Base-by-base conservation (phyloP, 345 rosid species). In the Hirschfeldia incana region DNA sequence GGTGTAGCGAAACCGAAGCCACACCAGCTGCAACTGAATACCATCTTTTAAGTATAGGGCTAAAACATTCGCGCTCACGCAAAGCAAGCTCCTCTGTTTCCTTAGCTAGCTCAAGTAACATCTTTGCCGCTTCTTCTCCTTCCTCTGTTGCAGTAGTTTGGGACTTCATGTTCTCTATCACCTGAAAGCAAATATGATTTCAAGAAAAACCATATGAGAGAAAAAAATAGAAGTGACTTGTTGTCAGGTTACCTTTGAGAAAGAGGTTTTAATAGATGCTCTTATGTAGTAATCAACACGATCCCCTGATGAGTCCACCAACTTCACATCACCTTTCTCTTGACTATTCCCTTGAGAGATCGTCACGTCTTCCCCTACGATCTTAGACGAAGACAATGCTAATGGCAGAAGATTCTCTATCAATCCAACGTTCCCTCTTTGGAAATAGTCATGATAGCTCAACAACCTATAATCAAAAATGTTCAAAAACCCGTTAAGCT, bases 1-100 rank as follows among this genome's bases (percentile, higher is more conserved):
- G 88, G 77, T 92, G 98, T 58, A 92, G 74, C 1, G 95, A 88
- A 32, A 87, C 87, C 0, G 91, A 86, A 0, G 97, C 94, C 1
- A 90, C 88, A 15, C 90, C 89, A 2, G 90, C 86, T 17, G 98
- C 86, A 46, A 75, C 76, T 0, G 90, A 64, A 51, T 90, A 83
- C 98, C 94, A 91, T 85, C 82, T 90, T 77, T 85, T 93, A 7
- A 94, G 78, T 42, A 88, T 83, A 0, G 97, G 93, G 64, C 98
- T 90, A 58, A 92, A 94, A 72, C 81, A 44, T 44, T 87, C 93
- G 73, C 89, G 88, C 76, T 94, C 98, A 2, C 83, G 83, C 59
- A 84, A 72, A 34, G 96, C 98, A 66, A 94, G 84, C 53, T 89
- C 89, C 80, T 90, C 94, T 3, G 94, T 84, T 70, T 92, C 92